Base-by-base conservation (phyloP, 2,329 filamentous ascomycete genomes). In the Pseudocercospora eumusae region DNA sequence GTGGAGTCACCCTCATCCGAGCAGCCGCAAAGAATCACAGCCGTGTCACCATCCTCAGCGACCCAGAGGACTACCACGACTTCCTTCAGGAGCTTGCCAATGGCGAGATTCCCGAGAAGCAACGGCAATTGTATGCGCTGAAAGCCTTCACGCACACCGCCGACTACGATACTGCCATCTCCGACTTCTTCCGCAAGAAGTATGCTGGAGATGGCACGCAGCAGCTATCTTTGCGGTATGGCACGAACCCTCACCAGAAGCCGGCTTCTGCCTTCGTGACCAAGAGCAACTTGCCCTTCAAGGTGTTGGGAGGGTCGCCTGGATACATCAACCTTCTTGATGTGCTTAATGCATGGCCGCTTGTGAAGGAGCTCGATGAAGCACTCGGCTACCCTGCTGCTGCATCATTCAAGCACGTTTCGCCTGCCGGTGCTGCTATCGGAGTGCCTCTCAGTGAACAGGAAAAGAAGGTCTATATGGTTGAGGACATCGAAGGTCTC, bases 121-220 rank as follows among this genome's bases (percentile, higher is more conserved):
- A 88, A 82, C 88, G 93, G 70, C 92, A 96, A 77, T 82, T 86
- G 61, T 97, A 96, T 75, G 93, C 95, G 25, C 86, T 98, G 73
- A 99, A 99, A 85, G 95, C 95, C 15, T 99, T 99, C 75, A 92
- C 96, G 81, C 95, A 98, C 80, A 99, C 95, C 42, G 92, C 95
- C 68, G 92, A 96, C 77, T 99, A 99, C 78, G 95, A 99, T 76
- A 85, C 87, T 47, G 91, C 95, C 70, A 99, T 99, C 76, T 89
- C 93, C 36, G 91, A 91, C 73, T 99, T 96, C 83, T 99, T 99
- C 87, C 90, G 95, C 76, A 93, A 96, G 84, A 89, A 96, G 80
- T 99, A 98, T 75, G 92, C 95, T 61, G 87, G 88, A 66, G 88
- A 92, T 63, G 93, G 93, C 67, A 79, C 86, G 66, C 91, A 97